A percentile compares a stretch with the other conserved stretches of the same genome.
These are phyloP conservation scores for Ottelia alismoides DNA, from an alignment of 106 monocot species.

Conservation along the genomic window DNA sequence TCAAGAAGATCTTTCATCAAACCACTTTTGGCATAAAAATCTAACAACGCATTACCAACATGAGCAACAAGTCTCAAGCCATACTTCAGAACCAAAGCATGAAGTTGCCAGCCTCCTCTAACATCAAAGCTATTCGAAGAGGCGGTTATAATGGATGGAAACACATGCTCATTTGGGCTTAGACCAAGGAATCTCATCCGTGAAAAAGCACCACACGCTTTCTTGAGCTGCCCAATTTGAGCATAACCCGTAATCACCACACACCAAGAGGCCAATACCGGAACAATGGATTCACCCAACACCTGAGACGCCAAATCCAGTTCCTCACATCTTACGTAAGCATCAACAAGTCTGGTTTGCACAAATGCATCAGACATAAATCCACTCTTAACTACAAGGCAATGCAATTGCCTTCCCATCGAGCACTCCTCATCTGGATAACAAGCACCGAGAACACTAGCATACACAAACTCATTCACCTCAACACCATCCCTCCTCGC, in stretches of 20 bases:
- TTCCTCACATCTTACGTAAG: conserved; percentile 8
- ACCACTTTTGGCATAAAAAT: conserved; percentile 28
- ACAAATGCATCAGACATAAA: conserved; percentile 11
- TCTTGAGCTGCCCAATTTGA: conserved; percentile 12
- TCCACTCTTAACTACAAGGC: conserved; percentile 16
- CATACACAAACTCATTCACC: conserved; percentile 20
- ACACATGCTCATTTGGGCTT: conserved; percentile 8
- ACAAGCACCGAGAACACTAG: conserved; percentile 15
- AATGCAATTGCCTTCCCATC: conserved; percentile 15
- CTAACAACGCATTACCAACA: conserved; percentile 13
- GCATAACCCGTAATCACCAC: conserved; percentile 15
- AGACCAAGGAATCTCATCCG: conserved; percentile 3
- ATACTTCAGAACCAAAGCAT: conserved; percentile 9
- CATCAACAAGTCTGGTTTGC: conserved; percentile 10
- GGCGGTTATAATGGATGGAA: conserved; percentile 7
- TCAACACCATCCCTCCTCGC: conserved; percentile 4
- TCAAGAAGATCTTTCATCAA: conserved; percentile 6
- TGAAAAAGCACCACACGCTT: conserved; percentile 11
- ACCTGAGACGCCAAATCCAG: conserved; percentile 10
- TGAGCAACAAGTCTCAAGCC: conserved; percentile 9
- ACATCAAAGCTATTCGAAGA: conserved; percentile 4
- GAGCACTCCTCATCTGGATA: not conserved
- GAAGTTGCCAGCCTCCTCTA: conserved; percentile 14
- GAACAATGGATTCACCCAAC: conserved; percentile 5
- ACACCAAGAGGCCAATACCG: conserved; percentile 21